These are phyloP conservation scores for Cyclotella sp. DNA, from an alignment of 108 stramenopile genomes.

Conservation along the genomic window DNA sequence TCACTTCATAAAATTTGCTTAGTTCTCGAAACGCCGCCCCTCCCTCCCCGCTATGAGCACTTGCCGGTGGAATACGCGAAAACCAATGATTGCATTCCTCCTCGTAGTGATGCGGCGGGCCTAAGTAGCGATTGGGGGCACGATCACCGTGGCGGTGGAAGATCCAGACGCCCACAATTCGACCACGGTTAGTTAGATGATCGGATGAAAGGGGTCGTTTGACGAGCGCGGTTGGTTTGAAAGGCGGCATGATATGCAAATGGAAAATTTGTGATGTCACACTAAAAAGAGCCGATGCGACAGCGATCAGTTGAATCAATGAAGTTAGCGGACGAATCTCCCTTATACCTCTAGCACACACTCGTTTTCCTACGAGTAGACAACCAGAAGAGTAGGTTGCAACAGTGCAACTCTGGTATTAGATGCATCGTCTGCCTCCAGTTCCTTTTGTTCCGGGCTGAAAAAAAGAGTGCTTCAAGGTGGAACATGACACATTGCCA, in stretches of 20 bases:
- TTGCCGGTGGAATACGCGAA: slow-evolving; percentile 49
- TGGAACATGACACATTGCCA: too few relatives aligned
- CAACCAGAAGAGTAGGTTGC: too few relatives aligned
- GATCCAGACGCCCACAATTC: slow-evolving; percentile 70
- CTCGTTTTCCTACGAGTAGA: background rate
- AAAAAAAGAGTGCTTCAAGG: too few relatives aligned
- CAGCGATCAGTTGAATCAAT: too few relatives aligned
- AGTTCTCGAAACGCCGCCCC: background rate
- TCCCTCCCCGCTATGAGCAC: slow-evolving; percentile 24
- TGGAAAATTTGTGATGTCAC: background rate
- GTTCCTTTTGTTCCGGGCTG: too few relatives aligned
- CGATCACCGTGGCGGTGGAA: slow-evolving; percentile 85
- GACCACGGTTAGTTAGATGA: slow-evolving; percentile 49
- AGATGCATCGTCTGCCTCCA: too few relatives aligned
- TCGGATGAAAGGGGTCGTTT: background rate
- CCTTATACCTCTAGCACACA: background rate
- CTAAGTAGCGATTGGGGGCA: slow-evolving; percentile 62
- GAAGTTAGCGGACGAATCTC: too few relatives aligned
- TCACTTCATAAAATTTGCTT: background rate
- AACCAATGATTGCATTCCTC: slow-evolving; percentile 68
- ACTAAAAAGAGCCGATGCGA: too few relatives aligned
- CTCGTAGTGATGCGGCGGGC: slow-evolving; percentile 31
- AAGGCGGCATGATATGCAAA: slow-evolving; percentile 6
- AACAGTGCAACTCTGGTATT: too few relatives aligned
- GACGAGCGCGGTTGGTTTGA: background rate